Percentiles rank a stretch among this genome's conserved stretches.
Conservation (phyloP, 805 yeast genomes). For the Pichia nakasei region DNA sequence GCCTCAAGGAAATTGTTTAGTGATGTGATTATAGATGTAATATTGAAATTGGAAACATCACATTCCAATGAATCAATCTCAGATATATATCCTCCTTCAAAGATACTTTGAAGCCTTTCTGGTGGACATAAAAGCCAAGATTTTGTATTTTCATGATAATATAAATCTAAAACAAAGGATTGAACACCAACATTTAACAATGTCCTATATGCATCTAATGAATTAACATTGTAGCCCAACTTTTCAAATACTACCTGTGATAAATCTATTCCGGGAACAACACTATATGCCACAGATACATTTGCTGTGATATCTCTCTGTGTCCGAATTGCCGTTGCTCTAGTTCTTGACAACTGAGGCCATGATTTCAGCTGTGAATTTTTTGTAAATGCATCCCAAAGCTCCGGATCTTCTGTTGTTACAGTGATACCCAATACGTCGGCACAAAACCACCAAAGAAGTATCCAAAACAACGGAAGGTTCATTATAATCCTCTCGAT, state of each 20-base stretch:
- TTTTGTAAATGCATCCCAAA: neutral
- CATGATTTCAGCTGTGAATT: slow-evolving; percentile 15
- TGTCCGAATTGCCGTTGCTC: slow-evolving; percentile 31
- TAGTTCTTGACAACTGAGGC: slow-evolving; percentile 24
- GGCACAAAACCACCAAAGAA: neutral
- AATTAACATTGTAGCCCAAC: slow-evolving; percentile 25
- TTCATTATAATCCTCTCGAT: too few relatives aligned
- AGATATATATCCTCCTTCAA: too few relatives aligned
- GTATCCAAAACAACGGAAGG: too few relatives aligned
- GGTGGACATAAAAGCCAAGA: slow-evolving; percentile 53
- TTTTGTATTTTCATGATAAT: slow-evolving; percentile 39
- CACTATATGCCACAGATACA: slow-evolving; percentile 31
- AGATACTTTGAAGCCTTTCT: neutral
- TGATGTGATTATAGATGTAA: slow-evolving; percentile 19
- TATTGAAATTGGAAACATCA: slow-evolving; percentile 14
- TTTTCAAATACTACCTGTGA: slow-evolving; percentile 25
- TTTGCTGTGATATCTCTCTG: slow-evolving; percentile 40
- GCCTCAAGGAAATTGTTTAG: slow-evolving; percentile 28
- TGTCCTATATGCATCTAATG: slow-evolving; percentile 22
- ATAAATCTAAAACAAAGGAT: slow-evolving; percentile 43
- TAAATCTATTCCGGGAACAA: slow-evolving; percentile 33
- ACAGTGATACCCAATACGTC: neutral
- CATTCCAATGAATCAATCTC: slow-evolving; percentile 5
- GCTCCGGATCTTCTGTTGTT: neutral
- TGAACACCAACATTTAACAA: slow-evolving; percentile 39